phyloP scores from a whole-genome alignment of 176 grass and related monocot genomes.

The Eragrostis nindensis region DNA sequence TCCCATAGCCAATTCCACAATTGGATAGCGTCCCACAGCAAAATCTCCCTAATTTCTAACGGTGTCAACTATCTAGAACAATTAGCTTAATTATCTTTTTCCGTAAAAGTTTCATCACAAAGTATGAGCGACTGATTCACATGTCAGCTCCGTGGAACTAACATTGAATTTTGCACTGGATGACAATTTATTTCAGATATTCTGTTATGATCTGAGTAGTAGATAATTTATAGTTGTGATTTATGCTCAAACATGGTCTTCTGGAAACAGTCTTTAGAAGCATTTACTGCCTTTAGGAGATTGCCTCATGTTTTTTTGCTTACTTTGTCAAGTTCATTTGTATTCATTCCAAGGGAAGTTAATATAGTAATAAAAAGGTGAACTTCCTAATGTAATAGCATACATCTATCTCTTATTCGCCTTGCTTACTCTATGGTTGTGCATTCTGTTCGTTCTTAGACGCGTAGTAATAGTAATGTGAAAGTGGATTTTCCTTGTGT shows the following conservation, averaged over 20 bases:
- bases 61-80: conserved; percentile 18
- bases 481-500: not conserved
- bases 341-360: conserved; percentile 21
- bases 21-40: too few species aligned
- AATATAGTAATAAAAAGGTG: not conserved
- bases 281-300: conserved; percentile 17
- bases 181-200: too few species aligned
- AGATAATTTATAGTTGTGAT: not conserved
- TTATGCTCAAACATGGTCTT: conserved; percentile 9
- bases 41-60: too few species aligned
- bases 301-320: not conserved
- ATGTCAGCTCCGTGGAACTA: not conserved
- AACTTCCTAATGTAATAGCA: not conserved
- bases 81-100: conserved; percentile 6
- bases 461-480: conserved; percentile 13
- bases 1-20: too few species aligned
- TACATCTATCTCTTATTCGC: not conserved
- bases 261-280: conserved; percentile 11
- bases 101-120: conserved; percentile 31
- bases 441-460: conserved; percentile 11
- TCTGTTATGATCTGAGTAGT: conserved; percentile 18
- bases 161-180: not conserved
- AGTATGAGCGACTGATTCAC: conserved; percentile 8
- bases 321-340: not conserved
- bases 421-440: not conserved